A percentile compares a stretch with the other conserved stretches of the same genome.
These are phyloP conservation scores for Saksenaea vasiformis DNA, from an alignment of 371 early-diverging fungal species.

Conservation along the genomic window DNA sequence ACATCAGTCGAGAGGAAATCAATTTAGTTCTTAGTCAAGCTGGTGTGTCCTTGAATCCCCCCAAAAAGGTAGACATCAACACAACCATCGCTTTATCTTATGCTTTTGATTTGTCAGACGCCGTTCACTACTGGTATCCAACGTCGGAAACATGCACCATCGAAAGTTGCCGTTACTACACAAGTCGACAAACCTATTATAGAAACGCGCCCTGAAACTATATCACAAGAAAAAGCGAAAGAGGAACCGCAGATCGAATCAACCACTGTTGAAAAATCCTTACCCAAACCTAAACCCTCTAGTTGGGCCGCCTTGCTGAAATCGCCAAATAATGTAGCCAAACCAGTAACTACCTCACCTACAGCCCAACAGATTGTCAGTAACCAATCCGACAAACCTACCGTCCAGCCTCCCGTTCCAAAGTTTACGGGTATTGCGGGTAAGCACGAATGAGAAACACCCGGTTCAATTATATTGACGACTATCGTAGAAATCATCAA, in stretches of 20 bases:
- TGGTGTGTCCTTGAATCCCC: constrained; percentile 41
- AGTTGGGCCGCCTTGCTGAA: constrained; percentile 68
- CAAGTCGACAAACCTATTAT: constrained; percentile 9
- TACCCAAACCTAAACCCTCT: constrained; percentile 45
- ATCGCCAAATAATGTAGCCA: constrained; percentile 25
- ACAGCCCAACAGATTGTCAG: constrained; percentile 14
- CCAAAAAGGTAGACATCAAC: constrained; percentile 38
- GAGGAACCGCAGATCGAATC: not conserved
- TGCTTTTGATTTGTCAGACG: constrained; percentile 19
- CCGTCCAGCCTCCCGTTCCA: constrained; percentile 21
- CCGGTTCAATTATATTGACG: not conserved
- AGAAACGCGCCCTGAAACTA: not conserved
- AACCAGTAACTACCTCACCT: constrained; percentile 10
- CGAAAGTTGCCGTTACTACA: constrained; percentile 15
- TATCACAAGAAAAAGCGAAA: constrained; percentile 6
- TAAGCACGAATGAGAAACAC: constrained; percentile 8
- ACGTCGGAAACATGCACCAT: constrained; percentile 16
- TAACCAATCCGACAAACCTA: constrained; percentile 12
- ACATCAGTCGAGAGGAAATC: constrained; percentile 62
- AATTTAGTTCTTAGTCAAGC: constrained; percentile 54
- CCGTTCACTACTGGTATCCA: constrained; percentile 43
- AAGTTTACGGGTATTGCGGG: constrained; percentile 58
- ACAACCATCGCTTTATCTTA: not conserved
- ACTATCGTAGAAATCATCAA: constrained; percentile 48
- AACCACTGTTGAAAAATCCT: constrained; percentile 22